These are phyloP conservation scores for Citrus reticulata DNA, from an alignment of 345 rosid species.

Conservation along the genomic window DNA sequence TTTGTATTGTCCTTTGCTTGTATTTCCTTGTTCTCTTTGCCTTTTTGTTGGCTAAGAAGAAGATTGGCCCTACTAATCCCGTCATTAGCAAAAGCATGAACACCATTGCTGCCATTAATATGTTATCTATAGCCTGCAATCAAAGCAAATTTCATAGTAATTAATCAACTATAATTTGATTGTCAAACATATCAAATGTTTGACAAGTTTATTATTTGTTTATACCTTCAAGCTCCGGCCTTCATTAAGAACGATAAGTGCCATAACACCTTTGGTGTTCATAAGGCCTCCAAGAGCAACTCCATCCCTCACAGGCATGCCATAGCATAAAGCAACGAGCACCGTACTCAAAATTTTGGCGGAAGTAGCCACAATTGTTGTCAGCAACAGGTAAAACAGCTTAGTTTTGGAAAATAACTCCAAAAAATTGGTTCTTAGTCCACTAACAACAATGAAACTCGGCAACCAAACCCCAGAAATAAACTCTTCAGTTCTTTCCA, in stretches of 20 bases:
- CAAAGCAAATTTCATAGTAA: not conserved
- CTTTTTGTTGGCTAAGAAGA: not conserved
- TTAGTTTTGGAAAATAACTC: not conserved
- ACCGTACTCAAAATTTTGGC: slow-evolving; percentile 44
- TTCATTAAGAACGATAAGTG: slow-evolving; percentile 42
- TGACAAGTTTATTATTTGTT: not conserved
- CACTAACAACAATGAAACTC: slow-evolving; percentile 38
- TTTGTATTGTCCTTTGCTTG: not conserved
- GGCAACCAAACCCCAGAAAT: slow-evolving; percentile 46
- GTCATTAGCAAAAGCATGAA: not conserved
- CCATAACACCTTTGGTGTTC: slow-evolving; percentile 67
- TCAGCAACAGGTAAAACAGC: not conserved
- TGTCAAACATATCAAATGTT: not conserved
- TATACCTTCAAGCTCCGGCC: slow-evolving; percentile 48
- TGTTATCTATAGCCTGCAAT: not conserved
- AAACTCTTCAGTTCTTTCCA: slow-evolving; percentile 45
- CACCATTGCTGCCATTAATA: not conserved
- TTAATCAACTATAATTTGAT: not conserved
- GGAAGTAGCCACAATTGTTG: slow-evolving; percentile 13
- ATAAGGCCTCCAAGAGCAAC: slow-evolving; percentile 49
- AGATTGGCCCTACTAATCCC: not conserved
- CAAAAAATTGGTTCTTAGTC: slow-evolving; percentile 26
- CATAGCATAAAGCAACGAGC: slow-evolving; percentile 20
- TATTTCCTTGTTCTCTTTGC: not conserved
- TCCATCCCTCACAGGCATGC: slow-evolving; percentile 34